phyloP scores from a whole-genome alignment of 2,329 filamentous ascomycete genomes.

The Alternaria burnsii region DNA sequence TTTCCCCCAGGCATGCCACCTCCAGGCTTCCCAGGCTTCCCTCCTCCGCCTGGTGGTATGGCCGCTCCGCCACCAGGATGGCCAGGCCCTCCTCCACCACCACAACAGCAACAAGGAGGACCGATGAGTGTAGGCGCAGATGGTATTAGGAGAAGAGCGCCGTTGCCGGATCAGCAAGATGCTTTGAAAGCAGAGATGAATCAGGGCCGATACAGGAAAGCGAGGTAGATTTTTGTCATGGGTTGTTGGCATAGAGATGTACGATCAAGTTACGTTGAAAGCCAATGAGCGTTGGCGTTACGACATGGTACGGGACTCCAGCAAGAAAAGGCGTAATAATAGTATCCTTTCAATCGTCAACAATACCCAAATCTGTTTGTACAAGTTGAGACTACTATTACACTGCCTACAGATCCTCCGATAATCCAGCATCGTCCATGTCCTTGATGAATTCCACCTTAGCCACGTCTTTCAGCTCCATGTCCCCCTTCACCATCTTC shows the following conservation, averaged over 20 bases:
- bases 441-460: slow-evolving; percentile 34
- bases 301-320: neutral
- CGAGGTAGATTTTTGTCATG: slow-evolving; percentile 18
- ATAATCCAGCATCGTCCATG: slow-evolving; percentile 9
- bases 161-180: slow-evolving; percentile 84
- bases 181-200: slow-evolving; percentile 80
- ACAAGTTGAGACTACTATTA: neutral
- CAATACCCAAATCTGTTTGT: slow-evolving; percentile 1
- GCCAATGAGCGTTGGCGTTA: slow-evolving; percentile 1
- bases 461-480: slow-evolving; percentile 23
- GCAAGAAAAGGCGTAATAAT: neutral
- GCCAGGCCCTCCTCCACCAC: slow-evolving; percentile 27
- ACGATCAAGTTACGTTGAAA: neutral
- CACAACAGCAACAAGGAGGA: slow-evolving; percentile 31
- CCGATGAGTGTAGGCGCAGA: slow-evolving; percentile 16
- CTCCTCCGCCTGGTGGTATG: slow-evolving; percentile 22
- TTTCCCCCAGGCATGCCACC: slow-evolving; percentile 39
- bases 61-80: slow-evolving; percentile 26
- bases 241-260: neutral
- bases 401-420: neutral
- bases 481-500: slow-evolving; percentile 22
- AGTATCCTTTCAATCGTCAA: neutral
- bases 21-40: slow-evolving; percentile 25
- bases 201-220: slow-evolving; percentile 58
- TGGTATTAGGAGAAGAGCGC: slow-evolving; percentile 61